Conservation (phyloP, 2,329 filamentous ascomycete genomes). For the Fragosphaeria purpurea region DNA sequence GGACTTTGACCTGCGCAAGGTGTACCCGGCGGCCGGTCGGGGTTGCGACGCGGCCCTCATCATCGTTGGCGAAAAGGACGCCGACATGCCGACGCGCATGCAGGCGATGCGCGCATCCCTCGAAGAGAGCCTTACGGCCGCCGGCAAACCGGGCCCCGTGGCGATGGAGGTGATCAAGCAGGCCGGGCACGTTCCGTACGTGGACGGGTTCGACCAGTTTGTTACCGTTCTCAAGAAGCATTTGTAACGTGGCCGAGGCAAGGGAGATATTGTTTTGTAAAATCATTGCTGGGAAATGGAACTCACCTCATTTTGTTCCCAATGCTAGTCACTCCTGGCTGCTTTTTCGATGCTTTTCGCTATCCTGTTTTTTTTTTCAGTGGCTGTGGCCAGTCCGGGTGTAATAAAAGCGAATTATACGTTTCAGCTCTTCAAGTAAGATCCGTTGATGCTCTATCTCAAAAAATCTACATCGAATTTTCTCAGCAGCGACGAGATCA, state of each 20-base stretch:
- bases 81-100: conserved; percentile 30
- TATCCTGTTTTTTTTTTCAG: too few species aligned
- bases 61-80: conserved; percentile 32
- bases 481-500: too few species aligned
- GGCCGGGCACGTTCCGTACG: conserved; percentile 28
- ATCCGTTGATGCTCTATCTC: too few species aligned
- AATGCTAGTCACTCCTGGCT: too few species aligned
- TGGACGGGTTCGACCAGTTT: conserved; percentile 28
- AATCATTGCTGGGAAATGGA: too few species aligned
- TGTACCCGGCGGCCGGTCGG: conserved; percentile 21
- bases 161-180: conserved; percentile 24
- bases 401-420: too few species aligned
- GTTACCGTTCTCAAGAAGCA: conserved; percentile 16
- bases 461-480: too few species aligned
- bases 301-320: too few species aligned
- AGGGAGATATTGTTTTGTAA: not conserved
- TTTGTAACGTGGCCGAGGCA: conserved; percentile 4
- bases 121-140: conserved; percentile 20
- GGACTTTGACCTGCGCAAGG: conserved; percentile 29
- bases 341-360: too few species aligned
- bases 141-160: conserved; percentile 18
- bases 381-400: too few species aligned
- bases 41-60: conserved; percentile 26
- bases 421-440: too few species aligned
- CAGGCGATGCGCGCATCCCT: conserved; percentile 25